Evolutionary conservation across 768 basidiomycete genomes (phyloP).

Genomic region (Podaxis sp.): DNA sequence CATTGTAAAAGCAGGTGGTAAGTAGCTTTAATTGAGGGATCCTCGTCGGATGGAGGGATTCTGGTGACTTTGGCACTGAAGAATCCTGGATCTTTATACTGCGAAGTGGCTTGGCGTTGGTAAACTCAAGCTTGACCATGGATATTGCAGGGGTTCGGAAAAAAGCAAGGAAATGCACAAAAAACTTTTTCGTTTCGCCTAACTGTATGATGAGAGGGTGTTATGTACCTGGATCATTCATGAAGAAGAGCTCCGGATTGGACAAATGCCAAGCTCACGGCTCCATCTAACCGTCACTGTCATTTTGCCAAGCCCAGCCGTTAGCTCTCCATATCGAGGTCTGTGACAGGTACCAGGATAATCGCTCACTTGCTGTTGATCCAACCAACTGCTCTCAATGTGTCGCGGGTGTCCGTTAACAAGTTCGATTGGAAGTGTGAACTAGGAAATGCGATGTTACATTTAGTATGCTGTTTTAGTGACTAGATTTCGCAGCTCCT

Average conservation of each 20-base stretch:
- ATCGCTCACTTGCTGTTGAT: background rate
- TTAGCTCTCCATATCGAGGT: background rate
- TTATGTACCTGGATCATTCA: too few species aligned
- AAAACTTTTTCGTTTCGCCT: constrained; percentile 11
- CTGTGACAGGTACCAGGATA: background rate
- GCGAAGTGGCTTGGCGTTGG: background rate
- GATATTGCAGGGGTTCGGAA: background rate
- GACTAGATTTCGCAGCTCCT: constrained; percentile 10
- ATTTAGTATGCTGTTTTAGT: constrained; percentile 17
- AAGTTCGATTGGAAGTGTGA: background rate
- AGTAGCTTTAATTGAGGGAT: background rate
- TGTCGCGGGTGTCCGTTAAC: background rate
- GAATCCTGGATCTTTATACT: background rate
- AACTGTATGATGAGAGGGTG: background rate
- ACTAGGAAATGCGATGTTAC: constrained; percentile 3
- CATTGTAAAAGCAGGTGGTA: background rate
- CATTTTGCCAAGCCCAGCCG: background rate
- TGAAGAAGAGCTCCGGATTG: background rate
- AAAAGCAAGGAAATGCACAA: background rate
- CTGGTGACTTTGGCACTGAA: background rate
- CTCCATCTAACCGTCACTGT: background rate
- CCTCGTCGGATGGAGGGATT: background rate
- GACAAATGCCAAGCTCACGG: constrained; percentile 3
- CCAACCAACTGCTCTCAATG: background rate
- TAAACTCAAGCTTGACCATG: background rate